phyloP scores from a whole-genome alignment of 139 green algal species.

The Chlamydomonas asymmetrica region DNA sequence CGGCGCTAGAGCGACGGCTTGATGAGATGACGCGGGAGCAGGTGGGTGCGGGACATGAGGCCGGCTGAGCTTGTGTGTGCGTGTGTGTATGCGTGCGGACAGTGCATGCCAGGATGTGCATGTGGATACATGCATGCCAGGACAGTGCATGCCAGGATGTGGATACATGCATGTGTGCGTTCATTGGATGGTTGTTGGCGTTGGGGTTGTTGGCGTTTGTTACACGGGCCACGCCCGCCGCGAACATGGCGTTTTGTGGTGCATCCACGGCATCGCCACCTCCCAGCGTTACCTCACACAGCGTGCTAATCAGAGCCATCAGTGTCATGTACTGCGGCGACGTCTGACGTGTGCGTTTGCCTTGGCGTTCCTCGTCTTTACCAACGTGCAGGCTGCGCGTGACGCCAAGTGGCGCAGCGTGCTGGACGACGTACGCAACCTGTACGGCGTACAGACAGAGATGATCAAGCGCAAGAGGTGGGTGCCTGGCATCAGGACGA shows the following conservation, averaged over 20 bases:
- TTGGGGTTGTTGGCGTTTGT: no score
- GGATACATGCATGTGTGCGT: background rate
- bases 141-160: background rate
- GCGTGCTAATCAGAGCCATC: no score
- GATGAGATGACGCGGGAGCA: conserved; percentile 38
- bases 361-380: background rate
- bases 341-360: no score
- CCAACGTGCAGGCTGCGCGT: conserved; percentile 1
- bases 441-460: conserved; percentile 29
- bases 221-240: no score
- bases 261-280: no score
- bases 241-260: no score
- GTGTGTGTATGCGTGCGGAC: background rate
- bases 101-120: background rate
- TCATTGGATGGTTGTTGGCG: no score
- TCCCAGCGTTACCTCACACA: no score
- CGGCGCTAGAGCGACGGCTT: conserved; percentile 41
- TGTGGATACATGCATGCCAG: background rate
- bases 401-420: conserved; percentile 40
- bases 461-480: conserved; percentile 15
- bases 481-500: background rate
- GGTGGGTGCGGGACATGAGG: conserved; percentile 9
- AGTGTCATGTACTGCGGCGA: no score
- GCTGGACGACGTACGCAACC: conserved; percentile 35
- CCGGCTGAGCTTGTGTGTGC: conserved; percentile 18